Evolutionary conservation across 257 asterid genomes (phyloP).

Genomic region (Salvia rosmarinus): DNA sequence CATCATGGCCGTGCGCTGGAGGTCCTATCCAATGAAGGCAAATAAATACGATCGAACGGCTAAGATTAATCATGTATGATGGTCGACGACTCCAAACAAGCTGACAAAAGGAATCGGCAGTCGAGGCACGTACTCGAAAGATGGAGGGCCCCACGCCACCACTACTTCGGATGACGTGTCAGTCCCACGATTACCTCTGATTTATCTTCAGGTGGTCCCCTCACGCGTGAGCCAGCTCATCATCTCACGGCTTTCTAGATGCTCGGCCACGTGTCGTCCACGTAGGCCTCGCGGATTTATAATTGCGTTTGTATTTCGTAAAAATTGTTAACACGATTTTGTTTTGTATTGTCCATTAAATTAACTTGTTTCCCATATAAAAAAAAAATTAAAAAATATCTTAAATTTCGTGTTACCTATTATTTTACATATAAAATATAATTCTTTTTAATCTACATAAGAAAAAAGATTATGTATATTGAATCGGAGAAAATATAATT

Average conservation of each 20-base stretch:
- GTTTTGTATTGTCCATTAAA: too few species aligned
- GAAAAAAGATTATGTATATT: too few species aligned
- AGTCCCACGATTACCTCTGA: constrained; percentile 5
- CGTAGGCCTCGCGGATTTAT: constrained; percentile 40
- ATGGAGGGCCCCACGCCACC: constrained; percentile 31
- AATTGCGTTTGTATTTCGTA: too few species aligned
- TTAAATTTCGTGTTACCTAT: too few species aligned
- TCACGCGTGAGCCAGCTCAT: constrained; percentile 40
- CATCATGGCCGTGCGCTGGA: background rate
- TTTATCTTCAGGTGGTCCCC: constrained; percentile 37
- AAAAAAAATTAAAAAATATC: too few species aligned
- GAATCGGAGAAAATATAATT: too few species aligned
- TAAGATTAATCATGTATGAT: background rate
- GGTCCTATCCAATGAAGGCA: too few species aligned
- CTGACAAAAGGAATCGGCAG: constrained; percentile 34
- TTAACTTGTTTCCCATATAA: too few species aligned
- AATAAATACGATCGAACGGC: background rate
- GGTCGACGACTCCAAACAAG: constrained; percentile 21
- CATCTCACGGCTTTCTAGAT: constrained; percentile 46
- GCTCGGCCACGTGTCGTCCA: constrained; percentile 42
- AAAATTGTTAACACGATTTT: too few species aligned
- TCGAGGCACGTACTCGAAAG: constrained; percentile 30
- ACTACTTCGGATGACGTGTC: constrained; percentile 47
- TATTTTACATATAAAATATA: too few species aligned
- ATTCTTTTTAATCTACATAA: too few species aligned